Conservation (phyloP, 2,329 filamentous ascomycete genomes). For the Cadophora sp. region DNA sequence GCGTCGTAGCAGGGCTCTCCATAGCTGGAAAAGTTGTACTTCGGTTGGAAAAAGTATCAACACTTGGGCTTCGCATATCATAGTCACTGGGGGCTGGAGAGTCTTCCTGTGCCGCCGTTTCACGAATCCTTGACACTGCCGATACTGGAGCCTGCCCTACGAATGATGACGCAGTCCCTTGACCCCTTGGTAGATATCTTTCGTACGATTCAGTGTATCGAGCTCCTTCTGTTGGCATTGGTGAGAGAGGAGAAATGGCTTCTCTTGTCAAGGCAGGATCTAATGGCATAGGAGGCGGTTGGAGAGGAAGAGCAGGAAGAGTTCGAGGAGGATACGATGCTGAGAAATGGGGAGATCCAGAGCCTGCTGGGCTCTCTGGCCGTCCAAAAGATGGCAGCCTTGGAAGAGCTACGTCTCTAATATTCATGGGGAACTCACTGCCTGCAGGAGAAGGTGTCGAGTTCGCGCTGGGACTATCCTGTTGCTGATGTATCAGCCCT, state of each 20-base stretch:
- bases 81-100: slow-evolving; percentile 39
- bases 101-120: slow-evolving; percentile 28
- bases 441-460: slow-evolving; percentile 2
- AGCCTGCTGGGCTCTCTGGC: background rate
- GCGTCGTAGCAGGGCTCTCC: slow-evolving; percentile 19
- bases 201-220: slow-evolving; percentile 39
- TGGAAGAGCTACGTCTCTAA: background rate
- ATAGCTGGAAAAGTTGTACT: slow-evolving; percentile 22
- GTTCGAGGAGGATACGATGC: background rate
- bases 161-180: slow-evolving; percentile 17
- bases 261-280: slow-evolving; percentile 18
- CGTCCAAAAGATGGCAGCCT: background rate
- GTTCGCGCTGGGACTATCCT: background rate
- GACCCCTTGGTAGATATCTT: slow-evolving; percentile 24
- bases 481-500: background rate
- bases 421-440: background rate
- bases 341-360: background rate
- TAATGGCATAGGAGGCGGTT: background rate
- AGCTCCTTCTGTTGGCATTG: slow-evolving; percentile 13
- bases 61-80: slow-evolving; percentile 31
- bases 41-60: slow-evolving; percentile 27
- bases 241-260: background rate
- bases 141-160: slow-evolving; percentile 16
- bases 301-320: background rate
- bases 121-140: slow-evolving; percentile 24